Base-by-base conservation (phyloP, 768 basidiomycete genomes). In the Mycena olivaceomarginata region DNA sequence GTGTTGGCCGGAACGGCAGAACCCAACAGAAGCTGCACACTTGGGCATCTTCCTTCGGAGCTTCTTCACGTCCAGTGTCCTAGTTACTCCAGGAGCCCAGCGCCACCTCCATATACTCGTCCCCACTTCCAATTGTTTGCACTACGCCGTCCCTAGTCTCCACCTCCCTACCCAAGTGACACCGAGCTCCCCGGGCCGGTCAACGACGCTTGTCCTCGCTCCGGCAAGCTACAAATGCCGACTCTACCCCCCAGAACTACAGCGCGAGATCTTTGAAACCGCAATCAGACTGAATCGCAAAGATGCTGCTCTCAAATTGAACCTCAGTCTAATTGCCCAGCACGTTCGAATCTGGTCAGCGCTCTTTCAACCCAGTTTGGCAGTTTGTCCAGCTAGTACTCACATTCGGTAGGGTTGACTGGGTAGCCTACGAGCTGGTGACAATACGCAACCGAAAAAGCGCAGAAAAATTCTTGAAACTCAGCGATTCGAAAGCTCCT, bases 271-370 rank as follows among this genome's bases (percentile, higher is more conserved):
- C 37, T 63, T 75, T 11, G 67, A 69, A 48, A 13, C 10, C 2
- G 62, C 67, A 13, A 15, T 63, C 12, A 7, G 67, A n/a, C 64
- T 39, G 22, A 48, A 65, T 46, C 67, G 5, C 51, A n/a, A n/a
- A 31, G 45, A 75, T 25, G 48, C 59, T 13, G 41, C 31, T 5
- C 13, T 57, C 15, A 73, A 66, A 22, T 16, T 75, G 37, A 70
- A 65, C 45, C 63, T 75, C n/a, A 70, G 67, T n/a, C 13, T 70
- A 7, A 45, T 70, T 12, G 74, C 68, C 31, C 74, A 31, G 15
- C 62, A 31, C 43, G 62, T 75, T 48, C 60, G 51, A 16, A 7
- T 48, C 46, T 75, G 74, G 74, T 46, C 40, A 20, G 72, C 51
- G 13, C 18, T 31, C 31, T 31, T 31, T 31, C 31, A 31, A 31